Conservation (phyloP, 257 asterid species). For the Solanum neorickii region DNA sequence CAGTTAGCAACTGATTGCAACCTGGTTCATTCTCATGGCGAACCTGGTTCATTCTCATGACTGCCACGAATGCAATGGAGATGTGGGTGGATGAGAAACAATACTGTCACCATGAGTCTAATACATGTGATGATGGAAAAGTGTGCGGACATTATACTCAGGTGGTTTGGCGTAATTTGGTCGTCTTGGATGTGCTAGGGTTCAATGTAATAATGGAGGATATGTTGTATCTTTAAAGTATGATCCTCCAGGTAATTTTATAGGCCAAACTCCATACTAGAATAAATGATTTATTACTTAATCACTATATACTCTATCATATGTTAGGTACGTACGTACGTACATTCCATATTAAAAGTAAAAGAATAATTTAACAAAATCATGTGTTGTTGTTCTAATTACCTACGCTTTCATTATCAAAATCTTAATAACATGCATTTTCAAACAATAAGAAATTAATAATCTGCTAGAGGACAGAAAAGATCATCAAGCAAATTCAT, state of each 20-base stretch:
- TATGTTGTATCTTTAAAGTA: conserved; percentile 10
- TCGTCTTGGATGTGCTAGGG: not conserved
- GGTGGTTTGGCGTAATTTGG: not conserved
- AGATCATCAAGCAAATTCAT: too few relatives aligned
- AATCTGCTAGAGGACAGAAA: too few relatives aligned
- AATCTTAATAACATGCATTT: too few relatives aligned
- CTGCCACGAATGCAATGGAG: not conserved
- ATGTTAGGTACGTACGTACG: too few relatives aligned
- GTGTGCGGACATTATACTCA: not conserved
- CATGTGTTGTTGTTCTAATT: too few relatives aligned
- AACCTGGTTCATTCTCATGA: not conserved
- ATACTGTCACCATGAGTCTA: not conserved
- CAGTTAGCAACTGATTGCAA: not conserved
- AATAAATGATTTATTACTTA: too few relatives aligned
- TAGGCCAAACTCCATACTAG: conserved; percentile 15
- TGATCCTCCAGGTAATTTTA: conserved; percentile 16
- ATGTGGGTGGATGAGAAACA: conserved; percentile 14
- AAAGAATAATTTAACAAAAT: too few relatives aligned
- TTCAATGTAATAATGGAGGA: not conserved
- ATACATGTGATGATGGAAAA: not conserved
- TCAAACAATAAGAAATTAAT: too few relatives aligned
- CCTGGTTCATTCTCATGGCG: conserved; percentile 5
- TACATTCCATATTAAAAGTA: too few relatives aligned
- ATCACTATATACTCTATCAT: too few relatives aligned
- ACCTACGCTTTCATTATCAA: too few relatives aligned